Conservation (phyloP, 2,329 filamentous ascomycete genomes). For the Paracorniculantispora psalliotae region DNA sequence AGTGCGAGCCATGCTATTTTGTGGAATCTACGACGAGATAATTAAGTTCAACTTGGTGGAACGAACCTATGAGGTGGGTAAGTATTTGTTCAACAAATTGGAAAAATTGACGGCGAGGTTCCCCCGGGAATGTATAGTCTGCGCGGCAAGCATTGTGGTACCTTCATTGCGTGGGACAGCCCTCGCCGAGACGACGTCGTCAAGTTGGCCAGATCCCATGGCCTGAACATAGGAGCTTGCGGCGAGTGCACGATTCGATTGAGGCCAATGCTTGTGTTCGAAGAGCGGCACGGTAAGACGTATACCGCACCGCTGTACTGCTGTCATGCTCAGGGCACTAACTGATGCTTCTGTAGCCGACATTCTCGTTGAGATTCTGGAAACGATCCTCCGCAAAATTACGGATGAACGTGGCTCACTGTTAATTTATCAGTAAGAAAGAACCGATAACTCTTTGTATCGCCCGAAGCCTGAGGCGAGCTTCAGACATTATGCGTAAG, state of each 20-base stretch:
- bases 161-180: slow-evolving; percentile 89
- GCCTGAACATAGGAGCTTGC: slow-evolving; percentile 13
- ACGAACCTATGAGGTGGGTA: slow-evolving; percentile 71
- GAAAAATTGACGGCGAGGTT: slow-evolving; percentile 63
- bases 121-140: slow-evolving; percentile 77
- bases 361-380: too few relatives aligned
- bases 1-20: slow-evolving; percentile 77
- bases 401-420: too few relatives aligned
- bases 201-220: slow-evolving; percentile 35
- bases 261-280: slow-evolving; percentile 14
- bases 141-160: slow-evolving; percentile 80
- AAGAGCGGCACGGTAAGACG: slow-evolving; percentile 15
- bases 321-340: too few relatives aligned
- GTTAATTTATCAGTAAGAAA: too few relatives aligned
- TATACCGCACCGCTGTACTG: too few relatives aligned
- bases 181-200: slow-evolving; percentile 76
- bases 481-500: too few relatives aligned
- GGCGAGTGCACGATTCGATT: slow-evolving; percentile 13
- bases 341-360: too few relatives aligned
- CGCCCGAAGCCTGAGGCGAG: too few relatives aligned
- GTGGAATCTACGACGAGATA: slow-evolving; percentile 78
- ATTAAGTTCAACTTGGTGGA: slow-evolving; percentile 68
- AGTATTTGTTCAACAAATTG: slow-evolving; percentile 70
- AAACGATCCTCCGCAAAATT: too few relatives aligned
- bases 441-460: too few relatives aligned